Conservation (phyloP, 306 rosid species). For the Quercus agrifolia region DNA sequence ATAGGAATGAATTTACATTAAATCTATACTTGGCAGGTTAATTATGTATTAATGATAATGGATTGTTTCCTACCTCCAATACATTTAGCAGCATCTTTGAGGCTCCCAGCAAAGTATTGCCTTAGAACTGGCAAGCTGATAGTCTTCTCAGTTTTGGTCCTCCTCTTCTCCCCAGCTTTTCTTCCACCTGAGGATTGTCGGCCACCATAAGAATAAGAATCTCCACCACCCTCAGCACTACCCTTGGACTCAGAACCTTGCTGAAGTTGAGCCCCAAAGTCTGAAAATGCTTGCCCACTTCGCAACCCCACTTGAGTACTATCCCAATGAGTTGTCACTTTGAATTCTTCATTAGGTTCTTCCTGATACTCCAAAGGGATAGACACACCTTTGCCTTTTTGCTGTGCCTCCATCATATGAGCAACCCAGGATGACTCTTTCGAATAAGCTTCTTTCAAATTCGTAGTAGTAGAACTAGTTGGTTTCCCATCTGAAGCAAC, state of each 20-base stretch:
- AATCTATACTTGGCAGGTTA: neutral
- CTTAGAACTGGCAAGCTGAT: slow-evolving; percentile 54
- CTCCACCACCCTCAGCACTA: slow-evolving; percentile 40
- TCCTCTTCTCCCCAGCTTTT: slow-evolving; percentile 53
- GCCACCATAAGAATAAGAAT: slow-evolving; percentile 29
- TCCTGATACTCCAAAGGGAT: slow-evolving; percentile 42
- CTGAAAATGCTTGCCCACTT: slow-evolving; percentile 29
- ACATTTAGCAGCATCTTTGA: slow-evolving; percentile 39
- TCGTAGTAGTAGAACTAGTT: neutral
- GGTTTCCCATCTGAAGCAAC: neutral
- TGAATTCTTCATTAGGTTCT: slow-evolving; percentile 45
- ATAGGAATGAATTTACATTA: neutral
- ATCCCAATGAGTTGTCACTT: slow-evolving; percentile 44
- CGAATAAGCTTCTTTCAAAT: slow-evolving; percentile 12
- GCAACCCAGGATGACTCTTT: slow-evolving; percentile 48
- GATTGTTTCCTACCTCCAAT: slow-evolving; percentile 27
- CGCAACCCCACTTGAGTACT: slow-evolving; percentile 3
- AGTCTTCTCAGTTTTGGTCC: slow-evolving; percentile 60
- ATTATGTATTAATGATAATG: neutral
- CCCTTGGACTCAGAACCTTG: slow-evolving; percentile 26
- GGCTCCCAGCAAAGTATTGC: slow-evolving; percentile 53
- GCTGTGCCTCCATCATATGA: slow-evolving; percentile 58
- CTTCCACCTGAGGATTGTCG: slow-evolving; percentile 41
- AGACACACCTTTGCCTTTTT: slow-evolving; percentile 44
- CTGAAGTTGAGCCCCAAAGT: slow-evolving; percentile 30